Percentiles rank a stretch among this genome's conserved stretches.
phyloP scores from a whole-genome alignment of 169 alveolate genomes.

The Plasmodium blacklocki region DNA sequence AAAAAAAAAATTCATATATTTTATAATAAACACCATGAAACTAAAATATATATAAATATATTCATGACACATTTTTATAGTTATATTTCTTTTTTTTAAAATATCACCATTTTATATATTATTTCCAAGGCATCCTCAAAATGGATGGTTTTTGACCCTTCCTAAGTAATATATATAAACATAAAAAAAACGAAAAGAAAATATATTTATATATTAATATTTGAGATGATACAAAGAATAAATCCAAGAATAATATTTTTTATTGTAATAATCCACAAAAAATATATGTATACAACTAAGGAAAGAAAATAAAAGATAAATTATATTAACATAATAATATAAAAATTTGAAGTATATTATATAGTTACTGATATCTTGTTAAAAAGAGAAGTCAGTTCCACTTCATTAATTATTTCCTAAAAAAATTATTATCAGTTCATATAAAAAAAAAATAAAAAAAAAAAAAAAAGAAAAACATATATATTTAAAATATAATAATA shows the following conservation, averaged over 20 bases:
- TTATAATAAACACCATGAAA: neutral
- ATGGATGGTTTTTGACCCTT: slow-evolving; percentile 43
- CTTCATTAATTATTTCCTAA: slow-evolving; percentile 47
- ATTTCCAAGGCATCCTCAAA: slow-evolving; percentile 30
- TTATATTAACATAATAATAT: too few relatives aligned
- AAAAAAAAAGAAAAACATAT: too few relatives aligned
- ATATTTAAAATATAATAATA: neutral
- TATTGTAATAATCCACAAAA: too few relatives aligned
- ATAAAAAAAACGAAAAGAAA: too few relatives aligned
- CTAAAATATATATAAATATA: neutral
- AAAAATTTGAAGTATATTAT: neutral
- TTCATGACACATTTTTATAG: too few relatives aligned
- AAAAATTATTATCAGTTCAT: neutral
- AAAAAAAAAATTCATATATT: neutral
- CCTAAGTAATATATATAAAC: slow-evolving; percentile 3
- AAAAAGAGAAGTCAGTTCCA: slow-evolving; percentile 61
- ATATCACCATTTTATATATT: slow-evolving; percentile 44
- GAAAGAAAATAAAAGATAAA: too few relatives aligned
- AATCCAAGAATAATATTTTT: too few relatives aligned
- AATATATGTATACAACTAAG: too few relatives aligned
- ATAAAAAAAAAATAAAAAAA: too few relatives aligned
- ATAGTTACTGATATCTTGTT: slow-evolving; percentile 51
- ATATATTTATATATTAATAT: too few relatives aligned
- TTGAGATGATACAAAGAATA: too few relatives aligned
- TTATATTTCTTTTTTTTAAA: neutral